Percentiles rank a stretch among this genome's conserved stretches.
Conservation (phyloP, 1,139 yeast genomes). For the Candida sp. region DNA sequence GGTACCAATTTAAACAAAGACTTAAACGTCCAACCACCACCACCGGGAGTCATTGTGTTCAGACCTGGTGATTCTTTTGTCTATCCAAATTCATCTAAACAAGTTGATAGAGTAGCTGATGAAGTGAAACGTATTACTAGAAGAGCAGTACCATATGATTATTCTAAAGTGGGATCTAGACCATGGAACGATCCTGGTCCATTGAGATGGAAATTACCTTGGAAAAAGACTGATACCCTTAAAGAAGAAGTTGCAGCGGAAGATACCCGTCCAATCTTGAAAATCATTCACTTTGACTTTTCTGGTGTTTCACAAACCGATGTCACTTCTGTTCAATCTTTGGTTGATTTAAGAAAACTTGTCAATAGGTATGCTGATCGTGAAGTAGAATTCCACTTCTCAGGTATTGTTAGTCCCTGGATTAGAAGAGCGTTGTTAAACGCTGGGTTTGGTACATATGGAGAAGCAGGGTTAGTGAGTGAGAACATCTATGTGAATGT, state of each 20-base stretch:
- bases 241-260: constrained; percentile 10
- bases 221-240: constrained; percentile 15
- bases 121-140: constrained; percentile 61
- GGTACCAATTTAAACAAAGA: constrained; percentile 55
- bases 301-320: constrained; percentile 74
- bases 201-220: constrained; percentile 36
- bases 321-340: constrained; percentile 74
- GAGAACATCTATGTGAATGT: constrained; percentile 40
- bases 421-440: constrained; percentile 70
- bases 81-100: constrained; percentile 77
- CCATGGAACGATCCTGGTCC: constrained; percentile 96
- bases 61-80: constrained; percentile 79
- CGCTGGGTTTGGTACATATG: constrained; percentile 75
- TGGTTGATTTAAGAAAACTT: constrained; percentile 74
- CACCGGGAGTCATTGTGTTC: constrained; percentile 87
- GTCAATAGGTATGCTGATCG: constrained; percentile 73
- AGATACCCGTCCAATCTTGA: constrained; percentile 63
- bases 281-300: constrained; percentile 77
- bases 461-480: constrained; percentile 39
- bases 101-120: constrained; percentile 66
- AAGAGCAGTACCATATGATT: constrained; percentile 51
- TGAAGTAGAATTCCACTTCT: constrained; percentile 86
- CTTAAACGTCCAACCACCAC: constrained; percentile 68
- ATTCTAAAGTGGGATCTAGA: constrained; percentile 57
- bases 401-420: constrained; percentile 87